A percentile compares a stretch with the other conserved stretches of the same genome.
Evolutionary conservation across 2,329 filamentous ascomycete genomes (phyloP).

Genomic region (Pestalotiopsis sp.): DNA sequence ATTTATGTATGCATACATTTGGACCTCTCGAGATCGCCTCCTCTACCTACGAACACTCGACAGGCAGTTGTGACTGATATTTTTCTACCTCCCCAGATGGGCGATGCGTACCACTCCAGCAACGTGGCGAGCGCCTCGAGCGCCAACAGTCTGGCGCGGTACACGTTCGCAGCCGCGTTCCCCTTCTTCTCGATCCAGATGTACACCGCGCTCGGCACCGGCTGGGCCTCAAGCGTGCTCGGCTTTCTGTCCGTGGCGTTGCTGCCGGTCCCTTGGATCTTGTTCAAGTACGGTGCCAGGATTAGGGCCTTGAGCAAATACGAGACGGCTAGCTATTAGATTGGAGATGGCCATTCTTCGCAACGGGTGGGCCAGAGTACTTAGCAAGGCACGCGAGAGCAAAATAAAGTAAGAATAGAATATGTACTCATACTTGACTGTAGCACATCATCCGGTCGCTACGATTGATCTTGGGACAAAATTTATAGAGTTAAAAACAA

Average conservation of each 20-base stretch:
- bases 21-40: too few relatives aligned
- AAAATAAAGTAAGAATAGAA: too few relatives aligned
- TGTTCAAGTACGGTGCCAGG: constrained; percentile 50
- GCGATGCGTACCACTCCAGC: constrained; percentile 46
- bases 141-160: constrained; percentile 62
- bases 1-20: too few relatives aligned
- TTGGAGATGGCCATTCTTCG: neutral
- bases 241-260: constrained; percentile 50
- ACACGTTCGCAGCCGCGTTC: constrained; percentile 58
- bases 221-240: constrained; percentile 50
- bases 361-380: neutral
- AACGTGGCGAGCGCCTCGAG: constrained; percentile 61
- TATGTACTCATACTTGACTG: too few relatives aligned
- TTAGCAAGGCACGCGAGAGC: too few relatives aligned
- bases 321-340: constrained; percentile 33
- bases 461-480: too few relatives aligned
- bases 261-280: constrained; percentile 54
- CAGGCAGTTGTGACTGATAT: neutral
- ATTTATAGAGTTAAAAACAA: too few relatives aligned
- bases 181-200: constrained; percentile 64
- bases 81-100: neutral
- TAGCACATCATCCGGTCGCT: too few relatives aligned
- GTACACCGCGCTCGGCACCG: constrained; percentile 45
- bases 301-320: constrained; percentile 44
- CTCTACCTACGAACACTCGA: neutral